A percentile compares a stretch with the other conserved stretches of the same genome.
Evolutionary conservation across 495 filamentous ascomycete genomes (phyloP).

Genomic region (Aspergillus baeticus): DNA sequence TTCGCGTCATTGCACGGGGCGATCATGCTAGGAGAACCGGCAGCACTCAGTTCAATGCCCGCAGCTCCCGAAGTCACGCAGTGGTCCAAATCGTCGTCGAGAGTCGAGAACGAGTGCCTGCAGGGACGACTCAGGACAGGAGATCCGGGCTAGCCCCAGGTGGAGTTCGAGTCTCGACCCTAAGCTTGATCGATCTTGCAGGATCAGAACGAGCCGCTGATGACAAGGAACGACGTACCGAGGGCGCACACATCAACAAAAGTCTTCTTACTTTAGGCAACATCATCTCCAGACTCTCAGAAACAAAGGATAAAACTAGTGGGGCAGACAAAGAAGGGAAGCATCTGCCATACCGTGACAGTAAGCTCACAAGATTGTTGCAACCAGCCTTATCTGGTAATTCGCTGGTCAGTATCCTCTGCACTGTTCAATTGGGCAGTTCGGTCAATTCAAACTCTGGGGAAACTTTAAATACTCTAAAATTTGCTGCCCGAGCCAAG

Average conservation of each 20-base stretch:
- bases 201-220: conserved; percentile 96
- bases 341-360: conserved; percentile 94
- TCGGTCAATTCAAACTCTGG: conserved; percentile 66
- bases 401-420: conserved; percentile 94
- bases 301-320: conserved; percentile 79
- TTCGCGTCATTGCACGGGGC: conserved; percentile 92
- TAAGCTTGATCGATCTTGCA: conserved; percentile 94
- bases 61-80: conserved; percentile 95
- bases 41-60: conserved; percentile 93
- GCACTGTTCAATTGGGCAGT: conserved; percentile 82
- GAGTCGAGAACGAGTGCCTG: conserved; percentile 77
- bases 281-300: conserved; percentile 84
- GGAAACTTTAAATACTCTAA: conserved; percentile 93
- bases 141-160: conserved; percentile 77
- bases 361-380: conserved; percentile 89
- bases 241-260: conserved; percentile 98
- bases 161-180: conserved; percentile 90
- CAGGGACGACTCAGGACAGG: conserved; percentile 61
- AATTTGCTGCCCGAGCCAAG: conserved; percentile 94
- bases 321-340: conserved; percentile 75
- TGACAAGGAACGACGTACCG: conserved; percentile 87
- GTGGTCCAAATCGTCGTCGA: conserved; percentile 99
- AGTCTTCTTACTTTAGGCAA: conserved; percentile 93
- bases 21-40: conserved; percentile 86
- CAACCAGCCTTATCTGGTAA: conserved; percentile 92